Evolutionary conservation across 352 stramenopile genomes (phyloP), one percentile per base, ranked within the genome.

Genomic region (Phytophthora idaei): DNA sequence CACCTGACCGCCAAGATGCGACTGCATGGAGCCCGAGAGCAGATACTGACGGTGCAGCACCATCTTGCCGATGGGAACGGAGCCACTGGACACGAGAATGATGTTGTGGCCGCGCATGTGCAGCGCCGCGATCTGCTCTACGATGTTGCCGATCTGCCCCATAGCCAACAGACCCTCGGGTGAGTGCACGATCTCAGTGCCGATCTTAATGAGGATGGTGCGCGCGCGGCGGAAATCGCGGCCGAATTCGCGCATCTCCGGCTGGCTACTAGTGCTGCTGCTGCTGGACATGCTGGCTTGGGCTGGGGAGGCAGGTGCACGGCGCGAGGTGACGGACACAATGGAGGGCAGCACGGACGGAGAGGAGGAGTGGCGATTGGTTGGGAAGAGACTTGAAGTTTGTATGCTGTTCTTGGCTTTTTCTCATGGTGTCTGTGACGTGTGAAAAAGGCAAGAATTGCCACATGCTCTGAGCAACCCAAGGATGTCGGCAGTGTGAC

Each of bases 161-260:
- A 95, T 90, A 49, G 87, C 80, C 48, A 95, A 64, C 21, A 93
- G 64, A 3, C 87, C 87, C 45, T 93, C 81, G 21, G 78, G 67
- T 47, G 85, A 93, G 74, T 92, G 83, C 56, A 95, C 85, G 61
- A 93, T 92, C 72, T 95, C 87, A 29, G 85, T 93, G 68, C 87
- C 87, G 66, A 95, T 90, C 63, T 95, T 95, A 61, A 95, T 78
- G 37, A 95, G 76, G 65, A 95, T 89, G 25, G 83, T 92, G 63
- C 80, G 83, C 47, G 81, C 67, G 56, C 81, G 80, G 54, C 80
- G 76, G 39, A 91, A 64, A 44, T 90, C 77, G 41, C 67, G 76
- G 11, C 80, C 77, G 34, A 56, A 47, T 31, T 64, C 66, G 17
- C 55, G 66, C 61, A 69, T 69, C 17, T 64, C 46, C 9, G 50